Conservation (phyloP, 2,329 filamentous ascomycete genomes). For the Alternaria rosae region DNA sequence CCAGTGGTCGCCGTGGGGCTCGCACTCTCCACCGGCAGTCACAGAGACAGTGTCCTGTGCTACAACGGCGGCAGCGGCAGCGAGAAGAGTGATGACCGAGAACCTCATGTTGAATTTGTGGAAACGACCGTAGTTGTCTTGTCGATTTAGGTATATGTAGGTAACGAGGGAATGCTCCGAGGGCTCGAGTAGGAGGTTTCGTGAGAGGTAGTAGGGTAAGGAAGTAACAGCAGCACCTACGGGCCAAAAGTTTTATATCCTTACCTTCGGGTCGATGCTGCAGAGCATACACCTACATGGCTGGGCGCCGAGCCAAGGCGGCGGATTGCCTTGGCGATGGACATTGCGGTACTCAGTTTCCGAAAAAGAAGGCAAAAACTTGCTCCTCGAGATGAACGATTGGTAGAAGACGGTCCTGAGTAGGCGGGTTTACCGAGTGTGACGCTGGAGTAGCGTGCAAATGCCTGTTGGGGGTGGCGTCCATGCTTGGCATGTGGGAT, state of each 20-base stretch:
- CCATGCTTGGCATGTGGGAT: constrained; percentile 8
- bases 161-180: background rate
- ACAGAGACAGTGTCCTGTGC: constrained; percentile 26
- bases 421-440: constrained; percentile 4
- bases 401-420: constrained; percentile 7
- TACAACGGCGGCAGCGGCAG: constrained; percentile 19
- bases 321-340: constrained; percentile 31
- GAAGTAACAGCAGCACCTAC: background rate
- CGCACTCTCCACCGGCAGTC: constrained; percentile 16
- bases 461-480: constrained; percentile 6
- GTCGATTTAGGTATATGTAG: background rate
- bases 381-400: constrained; percentile 9
- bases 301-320: constrained; percentile 32
- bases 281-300: constrained; percentile 10
- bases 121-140: constrained; percentile 8
- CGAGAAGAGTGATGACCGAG: constrained; percentile 21
- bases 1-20: constrained; percentile 38
- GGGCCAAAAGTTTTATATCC: constrained; percentile 19
- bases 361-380: constrained; percentile 15
- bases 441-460: constrained; percentile 8
- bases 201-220: background rate
- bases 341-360: constrained; percentile 36
- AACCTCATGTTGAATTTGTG: constrained; percentile 26
- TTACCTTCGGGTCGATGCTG: background rate
- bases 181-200: constrained; percentile 4